These are phyloP conservation scores for Somion occarium DNA, from an alignment of 1,284 basidiomycete genomes.

Conservation along the genomic window DNA sequence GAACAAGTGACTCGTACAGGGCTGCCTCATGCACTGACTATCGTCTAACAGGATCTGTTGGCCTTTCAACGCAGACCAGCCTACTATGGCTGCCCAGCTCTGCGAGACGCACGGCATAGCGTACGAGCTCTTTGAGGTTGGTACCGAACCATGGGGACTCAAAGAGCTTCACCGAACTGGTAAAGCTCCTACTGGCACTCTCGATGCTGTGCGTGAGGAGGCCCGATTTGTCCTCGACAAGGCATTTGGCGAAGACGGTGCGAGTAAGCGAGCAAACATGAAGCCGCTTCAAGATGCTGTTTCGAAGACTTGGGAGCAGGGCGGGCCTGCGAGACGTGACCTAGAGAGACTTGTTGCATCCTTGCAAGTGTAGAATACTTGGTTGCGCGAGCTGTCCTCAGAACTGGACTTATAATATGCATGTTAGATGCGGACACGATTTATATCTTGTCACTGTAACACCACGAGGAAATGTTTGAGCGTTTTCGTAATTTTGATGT, in stretches of 20 bases:
- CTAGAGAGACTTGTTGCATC: background rate
- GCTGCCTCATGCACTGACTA: background rate
- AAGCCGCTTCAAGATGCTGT: slow-evolving; percentile 9
- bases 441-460: too few species aligned
- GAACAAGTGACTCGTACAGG: background rate
- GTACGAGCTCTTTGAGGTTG: slow-evolving; percentile 25
- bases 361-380: too few species aligned
- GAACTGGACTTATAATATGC: too few species aligned
- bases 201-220: slow-evolving; percentile 19
- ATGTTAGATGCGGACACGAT: too few species aligned
- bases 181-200: slow-evolving; percentile 14
- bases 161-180: slow-evolving; percentile 17
- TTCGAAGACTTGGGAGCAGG: slow-evolving; percentile 10
- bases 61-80: slow-evolving; percentile 23
- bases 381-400: too few species aligned
- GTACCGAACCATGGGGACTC: slow-evolving; percentile 16
- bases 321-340: slow-evolving; percentile 3
- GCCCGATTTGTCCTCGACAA: slow-evolving; percentile 13
- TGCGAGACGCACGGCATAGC: slow-evolving; percentile 18
- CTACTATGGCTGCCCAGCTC: slow-evolving; percentile 19
- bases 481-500: too few species aligned
- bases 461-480: too few species aligned
- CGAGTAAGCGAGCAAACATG: slow-evolving; percentile 15
- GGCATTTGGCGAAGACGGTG: slow-evolving; percentile 18
- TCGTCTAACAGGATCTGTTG: slow-evolving; percentile 18